Evolutionary conservation across 2,329 filamentous ascomycete genomes (phyloP).

Genomic region (Verticillium zaregamsianum): DNA sequence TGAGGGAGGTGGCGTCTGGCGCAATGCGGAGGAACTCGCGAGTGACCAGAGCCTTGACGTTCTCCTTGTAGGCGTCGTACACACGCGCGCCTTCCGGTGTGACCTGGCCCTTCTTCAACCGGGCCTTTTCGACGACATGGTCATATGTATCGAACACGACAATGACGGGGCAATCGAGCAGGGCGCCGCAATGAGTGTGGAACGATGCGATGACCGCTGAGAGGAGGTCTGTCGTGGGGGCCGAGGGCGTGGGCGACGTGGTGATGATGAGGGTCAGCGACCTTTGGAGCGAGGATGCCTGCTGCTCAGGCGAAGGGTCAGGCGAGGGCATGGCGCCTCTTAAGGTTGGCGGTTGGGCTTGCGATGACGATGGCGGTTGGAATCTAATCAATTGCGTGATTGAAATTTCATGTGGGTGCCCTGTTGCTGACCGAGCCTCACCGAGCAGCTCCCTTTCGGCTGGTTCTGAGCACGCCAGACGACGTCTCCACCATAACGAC

Average conservation of each 20-base stretch:
- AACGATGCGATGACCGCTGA: constrained; percentile 42
- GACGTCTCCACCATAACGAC: too few species aligned
- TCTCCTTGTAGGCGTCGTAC: constrained; percentile 41
- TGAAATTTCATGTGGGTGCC: background rate
- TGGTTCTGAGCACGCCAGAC: too few species aligned
- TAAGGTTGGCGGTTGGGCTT: background rate
- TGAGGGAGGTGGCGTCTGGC: background rate
- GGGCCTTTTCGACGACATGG: constrained; percentile 33
- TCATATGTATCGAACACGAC: constrained; percentile 52
- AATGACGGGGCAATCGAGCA: constrained; percentile 40
- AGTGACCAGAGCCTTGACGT: constrained; percentile 36
- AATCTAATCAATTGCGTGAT: background rate
- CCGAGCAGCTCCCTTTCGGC: background rate
- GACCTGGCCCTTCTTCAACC: constrained; percentile 51
- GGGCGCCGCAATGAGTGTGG: constrained; percentile 30
- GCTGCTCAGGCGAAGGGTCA: background rate
- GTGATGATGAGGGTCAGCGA: constrained; percentile 44
- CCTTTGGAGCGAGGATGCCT: background rate
- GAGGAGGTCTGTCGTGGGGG: constrained; percentile 48
- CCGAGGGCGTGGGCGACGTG: constrained; percentile 51
- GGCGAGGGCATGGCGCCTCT: background rate
- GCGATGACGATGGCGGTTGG: background rate
- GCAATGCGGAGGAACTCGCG: background rate
- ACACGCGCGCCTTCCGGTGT: constrained; percentile 37
- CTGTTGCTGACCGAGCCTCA: background rate